Evolutionary conservation across 345 rosid genomes (phyloP).

Genomic region (Lumnitzera littorea): DNA sequence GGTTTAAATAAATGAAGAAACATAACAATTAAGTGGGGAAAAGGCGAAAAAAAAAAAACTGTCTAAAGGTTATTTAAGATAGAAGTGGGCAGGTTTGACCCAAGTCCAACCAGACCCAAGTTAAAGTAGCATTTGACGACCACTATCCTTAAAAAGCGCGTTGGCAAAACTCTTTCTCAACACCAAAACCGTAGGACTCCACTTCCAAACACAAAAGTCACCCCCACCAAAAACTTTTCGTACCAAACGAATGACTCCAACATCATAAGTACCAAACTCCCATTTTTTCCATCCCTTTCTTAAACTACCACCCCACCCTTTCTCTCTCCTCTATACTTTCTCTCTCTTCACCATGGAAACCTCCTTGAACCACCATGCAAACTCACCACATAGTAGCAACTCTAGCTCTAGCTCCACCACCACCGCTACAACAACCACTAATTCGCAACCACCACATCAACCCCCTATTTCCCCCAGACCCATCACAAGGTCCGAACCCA

Average conservation of each 20-base stretch:
- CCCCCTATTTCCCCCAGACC: slow-evolving; percentile 34
- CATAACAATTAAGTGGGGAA: no score
- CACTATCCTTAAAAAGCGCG: no score
- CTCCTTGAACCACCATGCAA: slow-evolving; percentile 41
- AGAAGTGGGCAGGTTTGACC: no score
- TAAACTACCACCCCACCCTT: neutral
- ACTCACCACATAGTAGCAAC: slow-evolving; percentile 18
- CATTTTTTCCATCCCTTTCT: slow-evolving; percentile 5
- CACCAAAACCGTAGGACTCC: no score
- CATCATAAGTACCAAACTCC: neutral
- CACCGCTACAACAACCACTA: slow-evolving; percentile 17
- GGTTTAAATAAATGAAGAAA: no score
- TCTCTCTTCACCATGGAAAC: slow-evolving; percentile 44
- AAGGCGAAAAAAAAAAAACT: no score
- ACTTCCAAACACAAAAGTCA: neutral
- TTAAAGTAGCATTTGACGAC: no score
- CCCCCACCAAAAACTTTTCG: slow-evolving; percentile 42
- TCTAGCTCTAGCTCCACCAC: slow-evolving; percentile 17
- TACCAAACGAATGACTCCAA: slow-evolving; percentile 40
- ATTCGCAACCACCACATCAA: slow-evolving; percentile 15
- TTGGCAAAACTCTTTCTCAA: no score
- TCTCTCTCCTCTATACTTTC: slow-evolving; percentile 2
- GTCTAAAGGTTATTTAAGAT: no score
- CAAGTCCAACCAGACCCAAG: no score
- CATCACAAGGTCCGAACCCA: slow-evolving; percentile 74